Evolutionary conservation across 768 basidiomycete genomes (phyloP).

Genomic region (Serendipita vermifera): DNA sequence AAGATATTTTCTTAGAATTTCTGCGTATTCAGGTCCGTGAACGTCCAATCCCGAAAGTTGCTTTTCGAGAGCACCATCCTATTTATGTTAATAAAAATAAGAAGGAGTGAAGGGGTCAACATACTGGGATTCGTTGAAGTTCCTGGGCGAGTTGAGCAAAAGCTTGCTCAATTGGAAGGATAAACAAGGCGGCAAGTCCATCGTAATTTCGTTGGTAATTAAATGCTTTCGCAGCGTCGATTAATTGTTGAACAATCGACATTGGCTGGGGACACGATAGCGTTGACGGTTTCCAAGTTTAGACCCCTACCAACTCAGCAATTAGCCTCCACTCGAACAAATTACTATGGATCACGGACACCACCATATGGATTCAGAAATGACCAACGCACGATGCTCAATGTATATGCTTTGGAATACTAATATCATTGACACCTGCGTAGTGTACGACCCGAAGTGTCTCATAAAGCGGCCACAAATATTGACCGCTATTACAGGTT

Average conservation of each 20-base stretch:
- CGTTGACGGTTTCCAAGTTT: too few relatives aligned
- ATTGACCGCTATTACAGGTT: constrained; percentile 25
- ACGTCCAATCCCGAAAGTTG: background rate
- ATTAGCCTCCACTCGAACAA: background rate
- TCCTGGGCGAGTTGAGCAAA: background rate
- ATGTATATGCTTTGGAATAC: background rate
- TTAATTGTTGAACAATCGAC: background rate
- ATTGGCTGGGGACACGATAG: background rate
- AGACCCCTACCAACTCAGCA: too few relatives aligned
- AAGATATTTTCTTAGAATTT: background rate
- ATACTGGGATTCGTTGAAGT: background rate
- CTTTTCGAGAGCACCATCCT: background rate
- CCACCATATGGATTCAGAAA: background rate
- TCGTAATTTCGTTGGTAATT: background rate
- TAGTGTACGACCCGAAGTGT: constrained; percentile 1
- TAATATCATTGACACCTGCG: background rate
- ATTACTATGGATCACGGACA: background rate
- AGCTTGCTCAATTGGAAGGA: background rate
- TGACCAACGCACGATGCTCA: background rate
- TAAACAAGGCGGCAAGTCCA: background rate
- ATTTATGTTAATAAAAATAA: background rate
- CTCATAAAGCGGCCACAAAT: background rate
- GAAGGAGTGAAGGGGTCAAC: background rate
- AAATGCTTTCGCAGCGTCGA: background rate
- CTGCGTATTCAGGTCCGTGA: background rate